Evolutionary conservation across 2,329 filamentous ascomycete genomes (phyloP), one percentile per base, ranked within the genome.

Genomic region (Graphilbum ipis-grandicollis): DNA sequence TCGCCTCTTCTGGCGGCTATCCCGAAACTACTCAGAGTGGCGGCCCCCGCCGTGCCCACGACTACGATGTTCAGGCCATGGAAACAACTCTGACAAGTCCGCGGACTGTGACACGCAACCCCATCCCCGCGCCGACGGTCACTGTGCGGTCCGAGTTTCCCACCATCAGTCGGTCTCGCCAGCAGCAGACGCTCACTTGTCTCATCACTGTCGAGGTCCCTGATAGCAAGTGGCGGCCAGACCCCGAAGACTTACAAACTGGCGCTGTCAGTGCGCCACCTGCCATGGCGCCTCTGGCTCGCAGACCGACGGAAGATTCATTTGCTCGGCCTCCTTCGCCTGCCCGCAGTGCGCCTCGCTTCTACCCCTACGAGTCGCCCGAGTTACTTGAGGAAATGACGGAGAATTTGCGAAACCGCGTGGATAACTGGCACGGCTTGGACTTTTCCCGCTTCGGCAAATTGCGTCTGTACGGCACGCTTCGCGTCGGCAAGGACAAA

Each of bases 381-480:
- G 80, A 86, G 47, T 75, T 75, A 5, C 55, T 96, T 39, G 79
- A 90, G 38, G 77, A 88, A 45, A 80, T 90, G 51, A 92, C 86
- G 0, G 83, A 94, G 50, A 82, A 76, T 43, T 60, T 98, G 40
- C 75, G 83, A 40, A 72, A 64, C 33, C 77, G 86, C n/a, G 90
- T 98, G 10, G 90, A 98, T 49, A 94, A 96, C 48, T 98, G 90
- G 90, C 90, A 98, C 53, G 88, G 90, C 0, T 65, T 98, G 17
- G 88, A 96, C 52, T 94, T 94, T 50, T 73, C 75, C 50, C 73
- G 82, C 68, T 98, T 98, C 52, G 90, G 90, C 43, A 93, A 90
- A 52, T 66, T 98, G 45, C 75, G 86, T 23, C 63, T 96, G 23
- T 86, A 93, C 50, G 88, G 85, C 21, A 86, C 79, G 3, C 73